Evolutionary conservation across 805 yeast species (phyloP).

Genomic region (Yarrowia sp.): DNA sequence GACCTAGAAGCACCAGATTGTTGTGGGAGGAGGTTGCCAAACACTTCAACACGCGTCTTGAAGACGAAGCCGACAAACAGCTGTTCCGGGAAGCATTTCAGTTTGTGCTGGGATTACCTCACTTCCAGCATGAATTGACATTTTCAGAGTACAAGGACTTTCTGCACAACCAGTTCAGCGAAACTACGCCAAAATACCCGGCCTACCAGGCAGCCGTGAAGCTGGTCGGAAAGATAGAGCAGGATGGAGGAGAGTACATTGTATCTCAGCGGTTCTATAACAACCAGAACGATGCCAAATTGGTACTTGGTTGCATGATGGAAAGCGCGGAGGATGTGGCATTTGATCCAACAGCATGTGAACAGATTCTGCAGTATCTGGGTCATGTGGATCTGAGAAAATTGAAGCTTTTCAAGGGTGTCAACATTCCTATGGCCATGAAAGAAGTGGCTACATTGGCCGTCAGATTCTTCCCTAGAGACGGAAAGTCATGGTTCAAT

Average conservation of each 20-base stretch:
- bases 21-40: neutral
- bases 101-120: neutral
- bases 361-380: neutral
- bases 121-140: slow-evolving; percentile 8
- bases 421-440: neutral
- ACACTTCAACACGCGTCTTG: neutral
- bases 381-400: slow-evolving; percentile 15
- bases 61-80: neutral
- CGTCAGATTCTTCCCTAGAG: neutral
- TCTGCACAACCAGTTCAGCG: neutral
- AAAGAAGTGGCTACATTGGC: slow-evolving; percentile 5
- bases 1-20: neutral
- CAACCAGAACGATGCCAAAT: slow-evolving; percentile 8
- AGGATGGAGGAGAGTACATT: slow-evolving; percentile 11
- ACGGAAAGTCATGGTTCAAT: slow-evolving; percentile 11
- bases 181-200: neutral
- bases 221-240: neutral
- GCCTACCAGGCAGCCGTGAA: neutral
- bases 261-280: slow-evolving; percentile 12
- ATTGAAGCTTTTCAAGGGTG: slow-evolving; percentile 1
- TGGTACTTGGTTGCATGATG: slow-evolving; percentile 10
- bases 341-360: neutral
- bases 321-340: slow-evolving; percentile 4
- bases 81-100: neutral
- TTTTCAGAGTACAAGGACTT: slow-evolving; percentile 12